Evolutionary conservation across 2,329 filamentous ascomycete genomes (phyloP).

Genomic region (Fusarium sp.): DNA sequence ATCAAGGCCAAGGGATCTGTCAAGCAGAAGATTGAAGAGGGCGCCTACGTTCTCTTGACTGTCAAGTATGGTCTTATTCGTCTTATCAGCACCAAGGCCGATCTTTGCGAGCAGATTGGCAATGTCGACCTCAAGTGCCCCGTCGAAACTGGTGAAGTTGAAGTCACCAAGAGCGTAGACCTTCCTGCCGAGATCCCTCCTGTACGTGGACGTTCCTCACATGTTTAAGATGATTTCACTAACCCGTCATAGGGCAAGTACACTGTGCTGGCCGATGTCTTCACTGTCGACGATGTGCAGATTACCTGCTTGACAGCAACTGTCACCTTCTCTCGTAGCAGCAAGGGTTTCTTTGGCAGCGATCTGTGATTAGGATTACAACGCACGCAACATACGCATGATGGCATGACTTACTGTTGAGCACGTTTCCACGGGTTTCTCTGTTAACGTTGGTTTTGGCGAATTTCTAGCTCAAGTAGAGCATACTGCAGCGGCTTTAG

Average conservation of each 20-base stretch:
- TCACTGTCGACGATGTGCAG: conserved; percentile 74
- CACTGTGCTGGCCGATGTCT: conserved; percentile 87
- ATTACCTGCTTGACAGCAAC: conserved; percentile 89
- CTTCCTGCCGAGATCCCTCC: conserved; percentile 89
- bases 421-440: conserved; percentile 34
- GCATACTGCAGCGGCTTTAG: conserved; percentile 41
- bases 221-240: conserved; percentile 38
- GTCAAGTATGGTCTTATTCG: conserved; percentile 97
- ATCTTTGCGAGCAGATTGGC: conserved; percentile 88
- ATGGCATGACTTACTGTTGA: conserved; percentile 24
- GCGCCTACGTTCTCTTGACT: conserved; percentile 82
- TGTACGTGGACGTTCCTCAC: conserved; percentile 64
- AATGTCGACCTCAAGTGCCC: conserved; percentile 93
- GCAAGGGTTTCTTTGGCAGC: conserved; percentile 54
- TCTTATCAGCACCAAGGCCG: conserved; percentile 81
- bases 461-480: conserved; percentile 36
- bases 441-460: conserved; percentile 34
- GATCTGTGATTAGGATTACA: conserved; percentile 53
- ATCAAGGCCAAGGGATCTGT: conserved; percentile 86
- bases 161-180: conserved; percentile 82
- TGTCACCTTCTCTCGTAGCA: conserved; percentile 66
- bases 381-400: conserved; percentile 24
- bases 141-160: conserved; percentile 79
- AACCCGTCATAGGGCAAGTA: conserved; percentile 78
- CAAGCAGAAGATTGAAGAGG: conserved; percentile 76